Evolutionary conservation across 225 moss, liverwort and hornwort genomes (phyloP).

Genomic region (Pseudisothecium myosuroides): DNA sequence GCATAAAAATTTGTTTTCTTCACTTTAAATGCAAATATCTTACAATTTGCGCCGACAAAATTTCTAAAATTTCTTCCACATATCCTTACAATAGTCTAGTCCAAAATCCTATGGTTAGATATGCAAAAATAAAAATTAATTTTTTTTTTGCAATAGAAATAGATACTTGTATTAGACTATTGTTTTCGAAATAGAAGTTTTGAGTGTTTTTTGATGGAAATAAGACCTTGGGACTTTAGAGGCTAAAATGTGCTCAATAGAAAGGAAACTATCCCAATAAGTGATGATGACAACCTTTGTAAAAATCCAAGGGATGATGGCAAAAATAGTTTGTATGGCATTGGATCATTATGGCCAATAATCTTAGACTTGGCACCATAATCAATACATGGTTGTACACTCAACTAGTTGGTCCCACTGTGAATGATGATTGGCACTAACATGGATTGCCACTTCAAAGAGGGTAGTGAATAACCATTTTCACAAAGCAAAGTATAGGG

Average conservation of each 20-base stretch:
- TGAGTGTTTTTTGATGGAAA: too few relatives aligned
- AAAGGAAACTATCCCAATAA: background rate
- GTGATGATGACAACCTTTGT: background rate
- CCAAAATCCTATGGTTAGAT: too few relatives aligned
- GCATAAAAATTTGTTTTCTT: too few relatives aligned
- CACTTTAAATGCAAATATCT: too few relatives aligned
- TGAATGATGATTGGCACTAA: background rate
- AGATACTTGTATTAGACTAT: too few relatives aligned
- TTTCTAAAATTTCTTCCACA: too few relatives aligned
- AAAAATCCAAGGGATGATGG: background rate
- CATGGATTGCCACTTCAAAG: background rate
- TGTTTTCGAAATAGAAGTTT: too few relatives aligned
- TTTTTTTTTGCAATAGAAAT: too few relatives aligned
- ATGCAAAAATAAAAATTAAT: too few relatives aligned
- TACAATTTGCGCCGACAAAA: too few relatives aligned
- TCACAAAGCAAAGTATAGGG: background rate
- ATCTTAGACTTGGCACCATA: background rate
- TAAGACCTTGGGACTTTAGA: too few relatives aligned
- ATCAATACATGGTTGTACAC: background rate
- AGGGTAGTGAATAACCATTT: background rate
- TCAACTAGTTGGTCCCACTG: accelerated
- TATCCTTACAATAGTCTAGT: too few relatives aligned
- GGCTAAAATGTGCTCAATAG: background rate
- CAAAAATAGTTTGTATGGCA: background rate
- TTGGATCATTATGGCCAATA: background rate